Percentiles rank a stretch among this genome's conserved stretches.
These are phyloP conservation scores for Panellus pusillus DNA, from an alignment of 768 basidiomycete species.

Conservation along the genomic window DNA sequence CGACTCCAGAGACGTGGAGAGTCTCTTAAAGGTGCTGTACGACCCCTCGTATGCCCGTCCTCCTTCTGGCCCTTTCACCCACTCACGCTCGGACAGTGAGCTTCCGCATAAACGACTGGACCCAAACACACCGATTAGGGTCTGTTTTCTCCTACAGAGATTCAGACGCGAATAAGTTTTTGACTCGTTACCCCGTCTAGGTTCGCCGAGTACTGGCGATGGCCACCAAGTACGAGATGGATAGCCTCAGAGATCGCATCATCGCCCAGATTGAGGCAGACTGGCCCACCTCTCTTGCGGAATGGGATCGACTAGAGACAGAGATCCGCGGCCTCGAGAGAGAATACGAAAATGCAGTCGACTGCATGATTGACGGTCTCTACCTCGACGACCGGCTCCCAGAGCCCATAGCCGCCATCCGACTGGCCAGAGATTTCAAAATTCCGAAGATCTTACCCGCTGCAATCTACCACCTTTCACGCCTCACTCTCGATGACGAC, in stretches of 20 bases:
- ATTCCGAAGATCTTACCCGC: slow-evolving; percentile 30
- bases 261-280: slow-evolving; percentile 33
- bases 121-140: slow-evolving; percentile 32
- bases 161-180: too few relatives aligned
- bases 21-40: slow-evolving; percentile 13
- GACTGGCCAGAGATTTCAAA: slow-evolving; percentile 23
- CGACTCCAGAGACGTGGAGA: slow-evolving; percentile 15
- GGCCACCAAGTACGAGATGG: slow-evolving; percentile 37
- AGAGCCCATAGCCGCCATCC: slow-evolving; percentile 28
- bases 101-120: slow-evolving; percentile 20
- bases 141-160: neutral
- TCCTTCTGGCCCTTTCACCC: neutral
- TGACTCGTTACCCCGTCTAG: too few relatives aligned
- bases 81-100: slow-evolving; percentile 1
- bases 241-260: slow-evolving; percentile 31
- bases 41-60: slow-evolving; percentile 10
- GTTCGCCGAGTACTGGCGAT: slow-evolving; percentile 30
- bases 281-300: slow-evolving; percentile 30
- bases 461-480: slow-evolving; percentile 31
- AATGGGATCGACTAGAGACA: slow-evolving; percentile 24
- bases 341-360: neutral
- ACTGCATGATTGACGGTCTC: slow-evolving; percentile 1
- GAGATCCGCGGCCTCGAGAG: slow-evolving; percentile 2
- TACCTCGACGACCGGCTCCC: slow-evolving; percentile 16
- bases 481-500: slow-evolving; percentile 10